Evolutionary conservation across 2,329 filamentous ascomycete genomes (phyloP).

Genomic region (Purpureocillium takamizusanense): DNA sequence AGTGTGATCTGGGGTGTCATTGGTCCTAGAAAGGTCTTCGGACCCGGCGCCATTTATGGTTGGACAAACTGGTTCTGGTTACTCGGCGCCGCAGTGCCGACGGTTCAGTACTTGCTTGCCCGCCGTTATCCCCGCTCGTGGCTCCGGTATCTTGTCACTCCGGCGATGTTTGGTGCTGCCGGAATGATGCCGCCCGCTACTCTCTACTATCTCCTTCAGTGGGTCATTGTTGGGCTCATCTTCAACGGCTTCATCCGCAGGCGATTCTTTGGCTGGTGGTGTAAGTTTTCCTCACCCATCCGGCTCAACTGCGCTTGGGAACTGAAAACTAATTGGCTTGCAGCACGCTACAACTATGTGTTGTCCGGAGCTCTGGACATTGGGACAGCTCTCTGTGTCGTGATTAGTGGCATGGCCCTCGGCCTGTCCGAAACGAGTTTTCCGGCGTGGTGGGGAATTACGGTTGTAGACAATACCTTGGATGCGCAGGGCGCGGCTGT

Average conservation of each 20-base stretch:
- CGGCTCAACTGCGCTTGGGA: too few relatives aligned
- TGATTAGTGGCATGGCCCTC: slow-evolving; percentile 40
- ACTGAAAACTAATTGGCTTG: background rate
- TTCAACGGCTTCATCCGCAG: slow-evolving; percentile 46
- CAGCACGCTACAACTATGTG: slow-evolving; percentile 44
- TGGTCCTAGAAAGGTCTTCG: slow-evolving; percentile 27
- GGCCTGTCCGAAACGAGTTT: slow-evolving; percentile 33
- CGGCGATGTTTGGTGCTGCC: slow-evolving; percentile 42
- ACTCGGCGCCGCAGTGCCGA: slow-evolving; percentile 37
- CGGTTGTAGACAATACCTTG: slow-evolving; percentile 18
- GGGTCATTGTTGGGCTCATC: slow-evolving; percentile 43
- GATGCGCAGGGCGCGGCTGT: slow-evolving; percentile 17
- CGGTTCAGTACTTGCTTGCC: slow-evolving; percentile 38
- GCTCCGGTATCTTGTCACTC: slow-evolving; percentile 41
- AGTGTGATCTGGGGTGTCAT: slow-evolving; percentile 55
- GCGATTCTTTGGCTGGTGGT: slow-evolving; percentile 47
- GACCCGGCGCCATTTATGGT: slow-evolving; percentile 31
- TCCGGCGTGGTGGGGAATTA: slow-evolving; percentile 40
- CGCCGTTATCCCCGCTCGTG: slow-evolving; percentile 35
- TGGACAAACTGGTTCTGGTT: slow-evolving; percentile 47
- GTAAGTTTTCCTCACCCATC: slow-evolving; percentile 17
- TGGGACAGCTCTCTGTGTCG: slow-evolving; percentile 47
- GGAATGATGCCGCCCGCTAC: slow-evolving; percentile 45
- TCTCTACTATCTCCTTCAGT: slow-evolving; percentile 44
- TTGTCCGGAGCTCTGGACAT: slow-evolving; percentile 49